Percentiles rank a stretch among this genome's conserved stretches.
Evolutionary conservation across 768 basidiomycete species (phyloP).

Genomic region (Auriscalpium microsporum): DNA sequence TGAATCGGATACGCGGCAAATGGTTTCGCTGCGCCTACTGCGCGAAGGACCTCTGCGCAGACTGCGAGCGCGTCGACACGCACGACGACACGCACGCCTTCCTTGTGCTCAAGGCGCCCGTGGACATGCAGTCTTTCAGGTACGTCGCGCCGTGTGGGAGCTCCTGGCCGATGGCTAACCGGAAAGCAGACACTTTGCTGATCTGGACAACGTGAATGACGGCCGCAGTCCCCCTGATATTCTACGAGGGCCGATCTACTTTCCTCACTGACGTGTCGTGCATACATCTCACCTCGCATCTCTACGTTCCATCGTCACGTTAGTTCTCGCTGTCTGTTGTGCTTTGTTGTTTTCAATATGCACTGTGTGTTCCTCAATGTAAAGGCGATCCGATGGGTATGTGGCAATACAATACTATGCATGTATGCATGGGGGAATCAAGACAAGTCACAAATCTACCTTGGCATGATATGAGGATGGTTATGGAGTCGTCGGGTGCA

Average conservation of each 20-base stretch:
- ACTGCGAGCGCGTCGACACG: conserved; percentile 72
- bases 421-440: too few relatives aligned
- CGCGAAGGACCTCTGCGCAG: conserved; percentile 76
- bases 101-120: conserved; percentile 78
- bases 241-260: background rate
- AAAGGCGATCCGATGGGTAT: too few relatives aligned
- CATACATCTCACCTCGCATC: too few relatives aligned
- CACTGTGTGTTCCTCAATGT: too few relatives aligned
- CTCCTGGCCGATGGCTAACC: background rate
- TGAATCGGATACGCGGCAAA: conserved; percentile 70
- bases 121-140: conserved; percentile 71
- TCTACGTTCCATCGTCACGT: too few relatives aligned
- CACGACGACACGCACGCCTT: conserved; percentile 81
- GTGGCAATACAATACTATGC: too few relatives aligned
- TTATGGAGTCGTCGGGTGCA: too few relatives aligned
- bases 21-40: conserved; percentile 94
- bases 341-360: too few relatives aligned
- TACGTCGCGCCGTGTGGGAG: conserved; percentile 22
- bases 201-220: background rate
- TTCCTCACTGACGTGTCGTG: background rate
- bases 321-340: too few relatives aligned
- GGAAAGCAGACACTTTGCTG: background rate
- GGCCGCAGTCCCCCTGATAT: background rate
- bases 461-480: too few relatives aligned
- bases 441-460: too few relatives aligned